phyloP scores from a whole-genome alignment of 768 basidiomycete species.

The Mycena maculata region DNA sequence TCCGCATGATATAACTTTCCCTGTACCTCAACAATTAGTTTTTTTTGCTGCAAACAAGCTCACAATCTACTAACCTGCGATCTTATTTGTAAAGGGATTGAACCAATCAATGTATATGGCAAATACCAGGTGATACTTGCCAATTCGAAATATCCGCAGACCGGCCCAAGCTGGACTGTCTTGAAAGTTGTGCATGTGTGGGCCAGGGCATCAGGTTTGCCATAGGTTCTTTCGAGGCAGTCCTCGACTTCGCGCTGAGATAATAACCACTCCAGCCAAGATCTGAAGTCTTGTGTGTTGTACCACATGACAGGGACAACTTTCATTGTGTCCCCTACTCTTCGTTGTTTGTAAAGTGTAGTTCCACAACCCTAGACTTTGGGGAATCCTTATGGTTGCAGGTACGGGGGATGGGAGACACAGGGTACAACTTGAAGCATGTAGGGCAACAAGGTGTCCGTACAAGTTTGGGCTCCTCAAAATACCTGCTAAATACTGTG shows the following conservation, averaged over 20 bases:
- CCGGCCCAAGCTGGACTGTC: constrained; percentile 28
- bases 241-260: constrained; percentile 11
- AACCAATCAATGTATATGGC: constrained; percentile 51
- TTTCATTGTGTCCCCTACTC: background rate
- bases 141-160: constrained; percentile 17
- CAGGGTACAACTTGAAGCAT: constrained; percentile 9
- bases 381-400: background rate
- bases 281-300: constrained; percentile 13
- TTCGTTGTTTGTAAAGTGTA: background rate
- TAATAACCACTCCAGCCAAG: constrained; percentile 26
- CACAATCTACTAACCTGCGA: constrained; percentile 37
- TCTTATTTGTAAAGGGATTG: constrained; percentile 49
- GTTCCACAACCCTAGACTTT: background rate
- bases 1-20: constrained; percentile 11
- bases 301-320: background rate
- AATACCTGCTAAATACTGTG: background rate
- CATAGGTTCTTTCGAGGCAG: background rate
- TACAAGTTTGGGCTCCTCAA: constrained; percentile 14
- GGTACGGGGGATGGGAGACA: background rate
- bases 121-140: constrained; percentile 40
- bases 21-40: constrained; percentile 3
- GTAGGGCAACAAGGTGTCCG: constrained; percentile 14
- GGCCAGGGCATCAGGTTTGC: background rate
- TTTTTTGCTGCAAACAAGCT: background rate
- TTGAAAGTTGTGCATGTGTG: constrained; percentile 17